These are phyloP conservation scores for Poterioochromonas sp. DNA, from an alignment of 352 stramenopile genomes.

Conservation along the genomic window DNA sequence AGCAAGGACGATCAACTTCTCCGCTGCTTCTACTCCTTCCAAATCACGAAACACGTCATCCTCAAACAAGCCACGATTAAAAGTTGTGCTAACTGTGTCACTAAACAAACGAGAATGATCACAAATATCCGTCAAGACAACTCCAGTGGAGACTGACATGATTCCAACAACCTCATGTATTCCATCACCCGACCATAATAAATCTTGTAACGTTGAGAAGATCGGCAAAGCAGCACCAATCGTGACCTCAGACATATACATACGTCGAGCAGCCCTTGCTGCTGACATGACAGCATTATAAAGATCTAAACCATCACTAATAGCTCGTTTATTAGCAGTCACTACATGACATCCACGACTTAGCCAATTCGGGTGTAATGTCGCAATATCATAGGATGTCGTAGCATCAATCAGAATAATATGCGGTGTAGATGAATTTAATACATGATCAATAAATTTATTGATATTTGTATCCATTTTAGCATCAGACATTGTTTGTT, in stretches of 20 bases:
- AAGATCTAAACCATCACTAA: slow-evolving; percentile 58
- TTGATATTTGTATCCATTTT: neutral
- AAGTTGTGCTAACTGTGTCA: slow-evolving; percentile 50
- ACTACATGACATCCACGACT: slow-evolving; percentile 77
- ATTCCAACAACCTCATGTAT: slow-evolving; percentile 38
- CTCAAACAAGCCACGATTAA: slow-evolving; percentile 61
- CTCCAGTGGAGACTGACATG: slow-evolving; percentile 53
- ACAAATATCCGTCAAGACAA: slow-evolving; percentile 45
- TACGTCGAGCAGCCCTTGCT: slow-evolving; percentile 41
- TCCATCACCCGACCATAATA: slow-evolving; percentile 37
- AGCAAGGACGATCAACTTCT: slow-evolving; percentile 79
- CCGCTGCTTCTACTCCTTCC: slow-evolving; percentile 68
- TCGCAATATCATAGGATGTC: slow-evolving; percentile 65
- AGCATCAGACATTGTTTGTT: neutral
- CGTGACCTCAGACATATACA: slow-evolving; percentile 69
- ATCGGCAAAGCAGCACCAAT: slow-evolving; percentile 80
- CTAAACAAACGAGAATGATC: slow-evolving; percentile 50
- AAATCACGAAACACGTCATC: slow-evolving; percentile 59
- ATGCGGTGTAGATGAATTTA: slow-evolving; percentile 72
- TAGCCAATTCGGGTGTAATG: slow-evolving; percentile 76
- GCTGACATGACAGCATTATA: slow-evolving; percentile 57
- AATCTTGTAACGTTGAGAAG: slow-evolving; percentile 76
- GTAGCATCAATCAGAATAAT: slow-evolving; percentile 87
- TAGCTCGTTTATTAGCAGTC: slow-evolving; percentile 78
- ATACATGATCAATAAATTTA: slow-evolving; percentile 61